Percentiles rank a stretch among this genome's conserved stretches.
These are phyloP conservation scores for Cladosporium sp. DNA, from an alignment of 2,329 filamentous ascomycete genomes.

Conservation along the genomic window DNA sequence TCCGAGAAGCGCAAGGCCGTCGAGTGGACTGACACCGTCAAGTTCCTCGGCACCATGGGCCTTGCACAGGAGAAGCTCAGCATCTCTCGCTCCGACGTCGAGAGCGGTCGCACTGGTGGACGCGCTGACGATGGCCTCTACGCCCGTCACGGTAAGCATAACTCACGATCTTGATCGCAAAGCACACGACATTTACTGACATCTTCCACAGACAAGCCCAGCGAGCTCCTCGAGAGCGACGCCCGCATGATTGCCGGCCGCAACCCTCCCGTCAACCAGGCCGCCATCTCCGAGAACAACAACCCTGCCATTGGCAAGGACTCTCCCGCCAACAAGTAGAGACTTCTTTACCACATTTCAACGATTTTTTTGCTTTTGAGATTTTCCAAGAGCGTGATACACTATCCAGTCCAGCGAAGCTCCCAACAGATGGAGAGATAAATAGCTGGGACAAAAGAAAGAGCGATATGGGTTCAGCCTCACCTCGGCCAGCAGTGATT, in stretches of 20 bases:
- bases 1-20: constrained; percentile 64
- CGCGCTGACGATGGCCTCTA: constrained; percentile 48
- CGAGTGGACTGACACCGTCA: constrained; percentile 72
- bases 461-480: background rate
- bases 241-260: constrained; percentile 40
- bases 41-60: constrained; percentile 60
- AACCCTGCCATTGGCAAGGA: constrained; percentile 32
- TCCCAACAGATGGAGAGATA: background rate
- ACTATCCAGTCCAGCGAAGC: background rate
- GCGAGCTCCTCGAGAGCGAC: constrained; percentile 50
- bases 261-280: constrained; percentile 37
- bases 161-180: constrained; percentile 32
- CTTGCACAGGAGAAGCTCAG: constrained; percentile 53
- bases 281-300: background rate
- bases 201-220: constrained; percentile 42
- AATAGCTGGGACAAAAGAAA: background rate
- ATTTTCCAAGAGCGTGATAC: background rate
- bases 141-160: constrained; percentile 36
- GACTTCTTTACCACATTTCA: background rate
- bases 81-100: constrained; percentile 55
- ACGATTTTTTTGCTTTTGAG: background rate
- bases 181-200: constrained; percentile 1
- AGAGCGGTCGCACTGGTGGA: constrained; percentile 50
- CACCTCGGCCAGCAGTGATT: background rate
- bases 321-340: constrained; percentile 46